Conservation (phyloP, 306 rosid species). For the Medicago ruthenica region DNA sequence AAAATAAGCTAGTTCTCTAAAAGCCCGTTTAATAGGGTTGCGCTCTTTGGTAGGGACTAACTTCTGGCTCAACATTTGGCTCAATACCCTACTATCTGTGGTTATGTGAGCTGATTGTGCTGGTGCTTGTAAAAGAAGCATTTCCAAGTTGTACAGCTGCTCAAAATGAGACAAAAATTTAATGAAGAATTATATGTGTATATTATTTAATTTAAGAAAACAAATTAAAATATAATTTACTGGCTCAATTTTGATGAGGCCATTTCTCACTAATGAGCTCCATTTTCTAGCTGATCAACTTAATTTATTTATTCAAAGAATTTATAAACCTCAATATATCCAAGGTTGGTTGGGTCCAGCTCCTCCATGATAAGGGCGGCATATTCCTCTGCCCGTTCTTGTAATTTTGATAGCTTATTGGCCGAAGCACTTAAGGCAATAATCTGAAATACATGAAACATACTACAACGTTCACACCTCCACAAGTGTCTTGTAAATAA, state of each 20-base stretch:
- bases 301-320: background rate
- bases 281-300: background rate
- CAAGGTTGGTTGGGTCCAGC: slow-evolving; percentile 77
- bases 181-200: background rate
- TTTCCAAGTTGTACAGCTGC: slow-evolving; percentile 85
- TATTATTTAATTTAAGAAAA: background rate
- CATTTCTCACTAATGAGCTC: background rate
- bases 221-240: background rate
- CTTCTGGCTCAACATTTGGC: slow-evolving; percentile 80
- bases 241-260: background rate
- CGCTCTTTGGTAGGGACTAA: slow-evolving; percentile 68
- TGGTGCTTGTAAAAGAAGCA: slow-evolving; percentile 80
- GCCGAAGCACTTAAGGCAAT: slow-evolving; percentile 82
- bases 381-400: slow-evolving; percentile 84
- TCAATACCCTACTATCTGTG: slow-evolving; percentile 64
- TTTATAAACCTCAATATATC: slow-evolving; percentile 69
- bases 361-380: slow-evolving; percentile 95
- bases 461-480: background rate
- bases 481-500: background rate
- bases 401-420: slow-evolving; percentile 73
- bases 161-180: background rate
- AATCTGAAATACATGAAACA: slow-evolving; percentile 49
- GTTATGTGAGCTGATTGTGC: slow-evolving; percentile 58
- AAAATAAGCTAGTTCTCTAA: slow-evolving; percentile 56
- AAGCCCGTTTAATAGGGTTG: slow-evolving; percentile 70